Evolutionary conservation across 441 rosid genomes (phyloP).

Genomic region (Erodium moschatum): DNA sequence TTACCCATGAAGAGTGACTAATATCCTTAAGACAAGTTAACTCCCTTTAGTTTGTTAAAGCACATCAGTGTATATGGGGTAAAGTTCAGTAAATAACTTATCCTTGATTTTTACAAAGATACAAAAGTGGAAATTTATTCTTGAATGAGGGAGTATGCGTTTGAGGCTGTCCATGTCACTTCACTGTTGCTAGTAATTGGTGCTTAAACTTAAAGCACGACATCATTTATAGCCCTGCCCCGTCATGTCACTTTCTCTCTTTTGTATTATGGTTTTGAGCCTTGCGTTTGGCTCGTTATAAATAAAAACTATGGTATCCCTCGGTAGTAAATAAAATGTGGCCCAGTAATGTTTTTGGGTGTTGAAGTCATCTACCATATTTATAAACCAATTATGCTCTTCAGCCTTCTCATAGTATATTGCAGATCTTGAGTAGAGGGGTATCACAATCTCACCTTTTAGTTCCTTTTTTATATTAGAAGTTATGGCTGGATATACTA

Average conservation of each 20-base stretch:
- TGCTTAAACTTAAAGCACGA: background rate
- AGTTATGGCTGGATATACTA: background rate
- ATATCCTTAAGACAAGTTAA: background rate
- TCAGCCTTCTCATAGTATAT: background rate
- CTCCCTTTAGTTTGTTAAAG: background rate
- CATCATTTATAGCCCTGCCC: too few relatives aligned
- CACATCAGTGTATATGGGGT: background rate
- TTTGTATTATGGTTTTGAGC: too few relatives aligned
- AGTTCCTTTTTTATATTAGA: slow-evolving; percentile 3
- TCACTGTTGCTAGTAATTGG: slow-evolving; percentile 6
- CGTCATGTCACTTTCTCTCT: too few relatives aligned
- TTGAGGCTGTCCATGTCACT: background rate
- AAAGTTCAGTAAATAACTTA: background rate
- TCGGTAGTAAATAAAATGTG: background rate
- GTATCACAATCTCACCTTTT: background rate
- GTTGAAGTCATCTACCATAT: slow-evolving; percentile 3
- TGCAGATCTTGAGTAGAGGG: background rate
- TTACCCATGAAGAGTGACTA: background rate
- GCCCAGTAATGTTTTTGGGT: background rate
- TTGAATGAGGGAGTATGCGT: background rate
- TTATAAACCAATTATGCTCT: background rate
- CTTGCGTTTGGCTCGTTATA: too few relatives aligned
- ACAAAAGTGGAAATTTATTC: background rate
- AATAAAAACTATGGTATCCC: background rate
- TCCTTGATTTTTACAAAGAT: background rate